Evolutionary conservation across 2,329 filamentous ascomycete species (phyloP), one percentile per base, ranked within the genome.

Genomic region (Diplocarpon rosae): DNA sequence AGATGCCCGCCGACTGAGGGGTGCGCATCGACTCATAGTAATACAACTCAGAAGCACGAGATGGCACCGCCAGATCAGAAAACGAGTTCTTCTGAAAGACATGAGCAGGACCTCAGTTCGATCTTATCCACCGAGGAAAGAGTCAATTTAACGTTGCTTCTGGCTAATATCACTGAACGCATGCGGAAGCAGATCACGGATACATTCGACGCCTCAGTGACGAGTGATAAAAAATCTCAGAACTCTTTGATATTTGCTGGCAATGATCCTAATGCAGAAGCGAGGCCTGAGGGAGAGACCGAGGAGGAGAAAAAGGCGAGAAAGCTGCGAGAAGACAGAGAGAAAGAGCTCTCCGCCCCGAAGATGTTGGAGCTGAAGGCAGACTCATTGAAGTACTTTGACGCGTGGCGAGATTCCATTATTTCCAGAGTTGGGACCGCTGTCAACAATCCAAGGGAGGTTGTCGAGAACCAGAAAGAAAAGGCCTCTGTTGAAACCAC

Each of bases 331-430:
- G 58, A 58, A 41, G 54, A 63, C 38, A 57, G 69, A 35, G 64
- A 68, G 56, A 69, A 70, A 51, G 73, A 76, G 48, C 59, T 77
- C 9, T 67, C 66, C 14, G 65, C 65, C 2, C 65, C 66, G 2
- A 68, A 69, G 43, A 70, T 82, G 49, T 66, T 72, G 46, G 80
- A 85, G 55, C 64, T 88, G 55, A 88, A 80, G 66, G 78, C 75
- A 50, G 79, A 83, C 43, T 73, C 80, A 1, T 61, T 93, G 5
- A 66, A 71, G 6, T 79, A 82, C 59, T 94, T 90, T 59, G 78
- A 83, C 46, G 82, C 86, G 52, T 96, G 90, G 90, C 76, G 85
- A 56, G 71, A 77, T 5, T 69, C 70, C 11, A 75, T 95, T 9
- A 67, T 85, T 33, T 72, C 76, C 45, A 76, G 88, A 12, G 68